These are phyloP conservation scores for Drechslerella coelobrocha DNA, from an alignment of 2,329 filamentous ascomycete genomes.

Conservation along the genomic window DNA sequence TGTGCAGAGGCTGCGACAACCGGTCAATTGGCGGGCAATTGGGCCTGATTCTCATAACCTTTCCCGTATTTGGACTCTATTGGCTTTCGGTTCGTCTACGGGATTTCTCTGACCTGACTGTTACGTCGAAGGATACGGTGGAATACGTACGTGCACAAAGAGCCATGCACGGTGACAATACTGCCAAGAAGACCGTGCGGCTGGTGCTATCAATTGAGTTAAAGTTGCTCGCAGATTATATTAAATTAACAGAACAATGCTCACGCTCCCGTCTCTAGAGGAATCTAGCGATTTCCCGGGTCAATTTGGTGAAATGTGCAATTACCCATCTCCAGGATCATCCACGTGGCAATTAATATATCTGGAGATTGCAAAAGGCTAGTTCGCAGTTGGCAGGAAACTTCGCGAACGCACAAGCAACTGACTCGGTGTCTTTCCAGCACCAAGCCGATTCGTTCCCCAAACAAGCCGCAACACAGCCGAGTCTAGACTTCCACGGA, in stretches of 20 bases:
- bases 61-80: too few relatives aligned
- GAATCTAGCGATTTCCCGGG: neutral
- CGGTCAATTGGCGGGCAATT: conserved; percentile 24
- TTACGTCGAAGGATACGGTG: too few relatives aligned
- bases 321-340: neutral
- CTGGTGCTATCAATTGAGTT: too few relatives aligned
- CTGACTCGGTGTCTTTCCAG: neutral
- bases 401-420: neutral
- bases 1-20: neutral
- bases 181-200: conserved; percentile 29
- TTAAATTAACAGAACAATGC: too few relatives aligned
- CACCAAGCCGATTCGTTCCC: neutral
- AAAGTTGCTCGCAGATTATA: too few relatives aligned
- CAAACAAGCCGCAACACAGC: neutral
- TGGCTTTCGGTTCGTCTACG: too few relatives aligned
- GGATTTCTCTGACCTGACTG: too few relatives aligned
- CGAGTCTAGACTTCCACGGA: neutral
- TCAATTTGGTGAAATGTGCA: too few relatives aligned
- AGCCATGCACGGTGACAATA: conserved; percentile 46
- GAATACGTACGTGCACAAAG: too few relatives aligned
- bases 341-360: neutral
- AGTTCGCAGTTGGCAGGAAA: neutral
- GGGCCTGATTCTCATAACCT: conserved; percentile 35
- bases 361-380: neutral
- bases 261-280: neutral